Evolutionary conservation across 345 rosid species (phyloP).

Genomic region (Corchorus capsularis): DNA sequence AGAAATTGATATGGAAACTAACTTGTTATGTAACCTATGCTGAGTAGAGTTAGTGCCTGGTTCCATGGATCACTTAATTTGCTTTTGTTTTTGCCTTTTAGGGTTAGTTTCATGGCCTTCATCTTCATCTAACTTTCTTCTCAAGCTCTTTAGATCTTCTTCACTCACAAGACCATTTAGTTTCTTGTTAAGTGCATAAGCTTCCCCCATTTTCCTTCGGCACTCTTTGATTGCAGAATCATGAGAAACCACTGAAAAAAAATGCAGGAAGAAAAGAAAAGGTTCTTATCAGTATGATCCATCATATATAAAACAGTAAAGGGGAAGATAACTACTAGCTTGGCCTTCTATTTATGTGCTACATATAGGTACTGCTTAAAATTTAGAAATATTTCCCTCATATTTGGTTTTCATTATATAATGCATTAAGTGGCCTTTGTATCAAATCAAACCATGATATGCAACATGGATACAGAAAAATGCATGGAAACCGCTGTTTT

Average conservation of each 20-base stretch:
- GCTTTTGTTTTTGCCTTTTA: constrained; percentile 49
- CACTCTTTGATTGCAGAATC: constrained; percentile 90
- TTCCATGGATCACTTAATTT: neutral
- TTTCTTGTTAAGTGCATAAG: constrained; percentile 69
- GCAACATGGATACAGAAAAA: no score
- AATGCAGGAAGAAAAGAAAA: neutral
- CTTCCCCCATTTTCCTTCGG: constrained; percentile 72
- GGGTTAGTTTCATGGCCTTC: constrained; percentile 32
- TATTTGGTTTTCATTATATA: no score
- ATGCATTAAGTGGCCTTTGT: no score
- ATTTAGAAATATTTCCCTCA: no score
- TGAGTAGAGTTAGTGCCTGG: neutral
- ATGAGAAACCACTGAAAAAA: constrained; percentile 70
- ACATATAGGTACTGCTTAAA: neutral
- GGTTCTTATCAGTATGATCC: neutral
- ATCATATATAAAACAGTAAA: neutral
- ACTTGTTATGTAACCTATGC: no score
- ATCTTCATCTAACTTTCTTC: constrained; percentile 58
- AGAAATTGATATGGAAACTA: neutral
- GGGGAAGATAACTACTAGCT: neutral
- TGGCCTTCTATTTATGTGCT: neutral
- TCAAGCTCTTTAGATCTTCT: constrained; percentile 53
- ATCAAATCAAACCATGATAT: neutral
- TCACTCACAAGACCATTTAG: constrained; percentile 56
- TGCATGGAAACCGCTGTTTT: neutral